Evolutionary conservation across 768 basidiomycete genomes (phyloP).

Genomic region (Crepidotus variabilis): DNA sequence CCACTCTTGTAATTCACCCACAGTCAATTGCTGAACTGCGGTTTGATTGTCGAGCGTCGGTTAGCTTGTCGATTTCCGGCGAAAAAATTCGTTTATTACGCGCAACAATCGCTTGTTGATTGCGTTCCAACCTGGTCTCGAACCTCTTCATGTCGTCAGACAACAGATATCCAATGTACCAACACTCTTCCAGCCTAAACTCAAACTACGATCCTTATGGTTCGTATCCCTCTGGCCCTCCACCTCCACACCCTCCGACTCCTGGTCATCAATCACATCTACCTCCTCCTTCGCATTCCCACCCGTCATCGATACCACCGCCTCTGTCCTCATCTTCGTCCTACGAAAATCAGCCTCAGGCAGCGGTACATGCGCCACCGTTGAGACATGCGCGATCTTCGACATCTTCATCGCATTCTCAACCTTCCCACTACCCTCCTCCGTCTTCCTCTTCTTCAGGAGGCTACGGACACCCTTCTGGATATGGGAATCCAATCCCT

Average conservation of each 20-base stretch:
- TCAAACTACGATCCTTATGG: slow-evolving; percentile 39
- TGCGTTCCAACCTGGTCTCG: not conserved
- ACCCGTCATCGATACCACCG: slow-evolving; percentile 15
- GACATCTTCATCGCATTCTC: slow-evolving; percentile 17
- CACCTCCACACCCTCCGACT: slow-evolving; percentile 11
- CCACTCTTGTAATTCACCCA: not conserved
- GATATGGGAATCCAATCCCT: slow-evolving; percentile 10
- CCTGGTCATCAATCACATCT: slow-evolving; percentile 16
- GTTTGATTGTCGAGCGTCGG: not conserved
- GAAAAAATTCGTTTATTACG: not conserved
- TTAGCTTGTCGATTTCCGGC: not conserved
- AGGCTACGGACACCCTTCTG: slow-evolving; percentile 7
- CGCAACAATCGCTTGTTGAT: slow-evolving; percentile 3
- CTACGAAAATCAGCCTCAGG: slow-evolving; percentile 17
- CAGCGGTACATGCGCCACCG: slow-evolving; percentile 16
- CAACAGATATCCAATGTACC: slow-evolving; percentile 51
- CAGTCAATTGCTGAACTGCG: not conserved
- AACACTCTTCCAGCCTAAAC: slow-evolving; percentile 38
- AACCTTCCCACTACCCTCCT: slow-evolving; percentile 17
- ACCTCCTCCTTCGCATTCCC: slow-evolving; percentile 19
- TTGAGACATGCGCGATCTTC: slow-evolving; percentile 19
- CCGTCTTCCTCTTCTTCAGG: slow-evolving; percentile 8
- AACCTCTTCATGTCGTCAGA: slow-evolving; percentile 41
- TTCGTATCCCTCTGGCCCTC: slow-evolving; percentile 13
- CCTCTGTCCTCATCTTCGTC: slow-evolving; percentile 13